These are phyloP conservation scores for Hemisphaericaspora subhashii DNA, from an alignment of 1,139 yeast genomes.

Conservation along the genomic window DNA sequence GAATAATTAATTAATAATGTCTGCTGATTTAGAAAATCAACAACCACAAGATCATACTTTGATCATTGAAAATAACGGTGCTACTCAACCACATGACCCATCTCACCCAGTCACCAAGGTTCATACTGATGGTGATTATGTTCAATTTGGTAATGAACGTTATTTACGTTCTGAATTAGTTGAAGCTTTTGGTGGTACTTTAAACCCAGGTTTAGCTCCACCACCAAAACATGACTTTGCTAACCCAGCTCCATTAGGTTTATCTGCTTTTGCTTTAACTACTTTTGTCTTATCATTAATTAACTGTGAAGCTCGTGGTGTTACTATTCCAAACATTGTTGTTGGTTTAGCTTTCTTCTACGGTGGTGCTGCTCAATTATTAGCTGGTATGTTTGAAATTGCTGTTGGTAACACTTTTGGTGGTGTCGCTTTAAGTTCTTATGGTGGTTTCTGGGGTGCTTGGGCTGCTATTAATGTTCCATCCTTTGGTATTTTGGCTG, in stretches of 20 bases:
- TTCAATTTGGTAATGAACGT: conserved; percentile 71
- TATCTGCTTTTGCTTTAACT: conserved; percentile 49
- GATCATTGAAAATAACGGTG: conserved; percentile 13
- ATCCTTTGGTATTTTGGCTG: conserved; percentile 31
- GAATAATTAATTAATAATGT: conserved; percentile 10
- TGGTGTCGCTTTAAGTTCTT: conserved; percentile 36
- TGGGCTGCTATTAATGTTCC: conserved; percentile 35
- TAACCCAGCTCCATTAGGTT: conserved; percentile 64
- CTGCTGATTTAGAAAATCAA: conserved; percentile 34
- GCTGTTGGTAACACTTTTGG: conserved; percentile 35
- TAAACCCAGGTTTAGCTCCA: conserved; percentile 61
- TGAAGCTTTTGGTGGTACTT: conserved; percentile 73
- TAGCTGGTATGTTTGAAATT: conserved; percentile 50
- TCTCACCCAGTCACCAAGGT: conserved; percentile 25
- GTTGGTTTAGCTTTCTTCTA: conserved; percentile 54
- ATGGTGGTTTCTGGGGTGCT: conserved; percentile 39
- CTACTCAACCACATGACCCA: conserved; percentile 14
- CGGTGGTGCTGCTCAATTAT: conserved; percentile 38
- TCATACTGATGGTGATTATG: conserved; percentile 52
- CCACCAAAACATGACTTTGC: conserved; percentile 38
- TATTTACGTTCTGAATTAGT: conserved; percentile 62
- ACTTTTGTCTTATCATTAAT: conserved; percentile 44
- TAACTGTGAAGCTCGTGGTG: conserved; percentile 54
- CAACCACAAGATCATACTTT: conserved; percentile 24
- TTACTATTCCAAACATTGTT: conserved; percentile 46